Evolutionary conservation across 2,329 filamentous ascomycete genomes (phyloP).

Genomic region (Truncatella angustata): DNA sequence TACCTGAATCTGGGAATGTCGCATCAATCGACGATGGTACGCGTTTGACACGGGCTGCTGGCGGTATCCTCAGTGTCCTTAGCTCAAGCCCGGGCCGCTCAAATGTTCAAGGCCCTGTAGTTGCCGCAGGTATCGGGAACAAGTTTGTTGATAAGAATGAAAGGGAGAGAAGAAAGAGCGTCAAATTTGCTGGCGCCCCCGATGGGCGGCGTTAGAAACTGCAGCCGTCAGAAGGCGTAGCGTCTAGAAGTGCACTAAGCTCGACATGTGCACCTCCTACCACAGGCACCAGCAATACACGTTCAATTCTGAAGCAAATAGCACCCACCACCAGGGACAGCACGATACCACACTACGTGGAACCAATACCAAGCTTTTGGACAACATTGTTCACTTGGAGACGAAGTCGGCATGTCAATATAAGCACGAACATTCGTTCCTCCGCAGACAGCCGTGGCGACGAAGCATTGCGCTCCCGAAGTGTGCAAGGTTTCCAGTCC

Average conservation of each 20-base stretch:
- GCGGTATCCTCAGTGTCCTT: slow-evolving; percentile 46
- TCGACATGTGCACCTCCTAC: background rate
- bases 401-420: too few species aligned
- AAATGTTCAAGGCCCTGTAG: background rate
- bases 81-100: slow-evolving; percentile 48
- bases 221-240: background rate
- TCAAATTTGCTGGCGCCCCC: slow-evolving; percentile 53
- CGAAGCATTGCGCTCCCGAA: too few species aligned
- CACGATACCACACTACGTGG: too few species aligned
- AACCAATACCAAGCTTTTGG: background rate
- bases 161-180: slow-evolving; percentile 60
- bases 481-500: too few species aligned
- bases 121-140: slow-evolving; percentile 3
- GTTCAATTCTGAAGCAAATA: too few species aligned
- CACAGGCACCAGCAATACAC: background rate
- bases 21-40: slow-evolving; percentile 2
- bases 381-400: too few species aligned
- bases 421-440: too few species aligned
- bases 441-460: too few species aligned
- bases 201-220: slow-evolving; percentile 29
- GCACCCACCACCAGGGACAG: too few species aligned
- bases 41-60: slow-evolving; percentile 15
- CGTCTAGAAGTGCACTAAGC: background rate
- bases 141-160: slow-evolving; percentile 34
- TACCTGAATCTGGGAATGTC: slow-evolving; percentile 20